Evolutionary conservation across 352 stramenopile species (phyloP).

Genomic region (Pythium brassicae): DNA sequence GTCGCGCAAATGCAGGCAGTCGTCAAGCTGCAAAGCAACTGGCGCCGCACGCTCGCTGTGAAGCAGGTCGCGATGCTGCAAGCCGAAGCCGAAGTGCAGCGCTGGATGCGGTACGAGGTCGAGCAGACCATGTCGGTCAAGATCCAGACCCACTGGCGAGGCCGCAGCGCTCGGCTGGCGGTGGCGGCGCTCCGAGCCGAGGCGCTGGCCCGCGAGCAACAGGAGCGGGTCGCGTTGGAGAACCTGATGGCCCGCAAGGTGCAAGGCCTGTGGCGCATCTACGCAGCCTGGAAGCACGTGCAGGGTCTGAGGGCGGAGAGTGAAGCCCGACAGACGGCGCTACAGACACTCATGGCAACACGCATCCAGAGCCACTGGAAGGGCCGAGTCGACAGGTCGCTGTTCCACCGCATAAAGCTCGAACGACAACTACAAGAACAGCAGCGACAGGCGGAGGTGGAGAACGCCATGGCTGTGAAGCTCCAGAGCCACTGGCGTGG

Average conservation of each 20-base stretch:
- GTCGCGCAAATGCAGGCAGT: constrained; percentile 17
- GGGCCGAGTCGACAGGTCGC: neutral
- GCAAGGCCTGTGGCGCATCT: constrained; percentile 28
- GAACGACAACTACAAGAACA: neutral
- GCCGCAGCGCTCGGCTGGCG: constrained; percentile 12
- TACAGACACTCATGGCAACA: constrained; percentile 15
- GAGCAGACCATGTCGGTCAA: constrained; percentile 23
- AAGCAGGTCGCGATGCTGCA: constrained; percentile 12
- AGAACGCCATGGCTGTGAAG: constrained; percentile 16
- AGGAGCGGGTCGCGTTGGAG: constrained; percentile 9
- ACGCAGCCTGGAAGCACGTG: neutral
- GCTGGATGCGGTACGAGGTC: constrained; percentile 13
- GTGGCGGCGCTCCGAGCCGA: constrained; percentile 7
- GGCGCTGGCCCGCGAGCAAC: constrained; percentile 15
- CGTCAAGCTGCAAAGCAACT: constrained; percentile 28
- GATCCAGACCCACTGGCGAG: constrained; percentile 33
- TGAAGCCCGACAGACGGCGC: neutral
- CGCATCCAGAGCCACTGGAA: constrained; percentile 8
- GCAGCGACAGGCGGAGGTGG: constrained; percentile 1
- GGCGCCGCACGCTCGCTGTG: constrained; percentile 18
- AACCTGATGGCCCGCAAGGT: constrained; percentile 22
- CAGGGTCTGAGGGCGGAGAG: constrained; percentile 4
- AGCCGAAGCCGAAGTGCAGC: constrained; percentile 12
- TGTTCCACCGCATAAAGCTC: neutral
- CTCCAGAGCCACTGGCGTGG: constrained; percentile 21